phyloP scores from a whole-genome alignment of 176 grass and related monocot species.

The Typha latifolia region DNA sequence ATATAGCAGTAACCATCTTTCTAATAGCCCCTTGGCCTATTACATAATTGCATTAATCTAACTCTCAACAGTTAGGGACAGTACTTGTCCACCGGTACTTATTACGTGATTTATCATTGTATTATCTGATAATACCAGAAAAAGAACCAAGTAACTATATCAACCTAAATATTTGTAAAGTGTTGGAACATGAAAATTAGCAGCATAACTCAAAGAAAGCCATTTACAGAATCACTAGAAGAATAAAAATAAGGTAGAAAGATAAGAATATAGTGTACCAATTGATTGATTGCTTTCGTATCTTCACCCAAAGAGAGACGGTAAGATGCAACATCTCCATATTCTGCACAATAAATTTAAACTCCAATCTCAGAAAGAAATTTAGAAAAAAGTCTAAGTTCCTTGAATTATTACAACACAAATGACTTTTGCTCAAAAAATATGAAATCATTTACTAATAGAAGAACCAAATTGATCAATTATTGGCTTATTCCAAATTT shows the following conservation, averaged over 20 bases:
- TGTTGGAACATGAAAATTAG: not conserved
- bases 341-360: slow-evolving; percentile 50
- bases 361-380: not conserved
- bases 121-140: not conserved
- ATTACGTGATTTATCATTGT: no score
- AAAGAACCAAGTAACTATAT: not conserved
- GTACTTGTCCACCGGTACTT: not conserved
- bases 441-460: not conserved
- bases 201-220: not conserved
- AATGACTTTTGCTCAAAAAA: not conserved
- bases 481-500: no score
- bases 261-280: slow-evolving; percentile 34
- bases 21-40: no score
- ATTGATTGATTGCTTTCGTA: slow-evolving; percentile 98
- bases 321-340: slow-evolving; percentile 90
- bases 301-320: slow-evolving; percentile 88
- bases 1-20: no score
- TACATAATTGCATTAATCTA: no score
- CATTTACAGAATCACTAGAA: slow-evolving; percentile 14
- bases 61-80: not conserved
- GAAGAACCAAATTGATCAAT: not conserved
- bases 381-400: not conserved
- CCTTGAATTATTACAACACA: not conserved
- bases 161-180: not conserved
- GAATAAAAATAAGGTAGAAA: slow-evolving; percentile 4